Conservation (phyloP, 2,329 filamentous ascomycete species). For the Ophiostoma sp. region DNA sequence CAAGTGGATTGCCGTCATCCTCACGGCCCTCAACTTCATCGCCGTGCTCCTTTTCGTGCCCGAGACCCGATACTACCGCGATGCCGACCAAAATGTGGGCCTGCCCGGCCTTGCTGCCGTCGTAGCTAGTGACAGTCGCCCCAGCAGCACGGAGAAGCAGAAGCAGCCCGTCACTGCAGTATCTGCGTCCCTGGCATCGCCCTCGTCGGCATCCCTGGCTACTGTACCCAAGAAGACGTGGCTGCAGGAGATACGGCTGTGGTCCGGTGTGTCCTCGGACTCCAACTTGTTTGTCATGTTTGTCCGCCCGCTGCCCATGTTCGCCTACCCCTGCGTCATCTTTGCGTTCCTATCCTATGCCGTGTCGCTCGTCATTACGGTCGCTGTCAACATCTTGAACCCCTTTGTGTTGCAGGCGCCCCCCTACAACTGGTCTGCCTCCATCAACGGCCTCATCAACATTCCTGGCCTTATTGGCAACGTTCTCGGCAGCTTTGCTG, state of each 20-base stretch:
- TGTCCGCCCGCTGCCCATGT: not conserved
- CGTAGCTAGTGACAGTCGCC: not conserved
- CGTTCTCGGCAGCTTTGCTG: constrained; percentile 38
- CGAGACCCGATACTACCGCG: not conserved
- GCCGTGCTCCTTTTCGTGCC: constrained; percentile 26
- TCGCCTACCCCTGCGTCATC: not conserved
- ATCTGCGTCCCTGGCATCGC: not conserved
- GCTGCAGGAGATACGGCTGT: not conserved
- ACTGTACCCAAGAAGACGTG: not conserved
- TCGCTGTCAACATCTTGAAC: not conserved
- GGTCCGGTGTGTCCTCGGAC: not conserved
- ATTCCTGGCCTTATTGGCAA: constrained; percentile 35
- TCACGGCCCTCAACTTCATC: constrained; percentile 30
- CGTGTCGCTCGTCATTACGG: not conserved
- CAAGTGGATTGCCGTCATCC: constrained; percentile 32
- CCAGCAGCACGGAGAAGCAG: constrained; percentile 1
- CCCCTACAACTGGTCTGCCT: not conserved
- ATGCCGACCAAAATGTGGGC: not conserved
- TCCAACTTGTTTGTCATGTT: not conserved
- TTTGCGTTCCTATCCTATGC: not conserved
- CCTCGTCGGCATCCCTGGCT: not conserved
- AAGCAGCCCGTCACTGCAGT: not conserved
- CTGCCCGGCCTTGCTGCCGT: not conserved
- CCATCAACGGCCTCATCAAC: not conserved
- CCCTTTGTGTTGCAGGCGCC: not conserved